phyloP scores from a whole-genome alignment of 2,329 filamentous ascomycete species.

The Fusarium xylarioides region DNA sequence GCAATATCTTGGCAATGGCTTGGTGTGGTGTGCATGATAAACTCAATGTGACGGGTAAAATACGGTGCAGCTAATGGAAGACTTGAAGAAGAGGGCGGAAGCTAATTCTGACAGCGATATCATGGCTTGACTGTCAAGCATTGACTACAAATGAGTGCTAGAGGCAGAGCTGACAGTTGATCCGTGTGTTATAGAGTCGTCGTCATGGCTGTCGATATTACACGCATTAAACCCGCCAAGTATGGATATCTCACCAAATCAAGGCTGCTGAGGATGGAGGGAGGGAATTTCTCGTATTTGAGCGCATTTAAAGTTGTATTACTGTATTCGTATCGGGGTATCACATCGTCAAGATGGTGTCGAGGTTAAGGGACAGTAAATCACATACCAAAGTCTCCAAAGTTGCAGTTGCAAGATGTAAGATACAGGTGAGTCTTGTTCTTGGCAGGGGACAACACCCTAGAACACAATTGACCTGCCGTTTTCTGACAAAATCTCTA shows the following conservation, averaged over 20 bases:
- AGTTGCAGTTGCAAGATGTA: background rate
- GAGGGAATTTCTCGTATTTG: slow-evolving; percentile 15
- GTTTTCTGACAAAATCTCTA: slow-evolving; percentile 13
- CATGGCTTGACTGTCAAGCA: background rate
- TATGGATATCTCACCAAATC: background rate
- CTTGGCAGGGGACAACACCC: slow-evolving; percentile 12
- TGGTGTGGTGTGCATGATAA: background rate
- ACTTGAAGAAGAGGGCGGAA: background rate
- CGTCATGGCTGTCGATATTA: slow-evolving; percentile 18
- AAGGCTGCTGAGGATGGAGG: background rate
- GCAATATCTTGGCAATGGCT: slow-evolving; percentile 11
- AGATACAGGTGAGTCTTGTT: background rate
- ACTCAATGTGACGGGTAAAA: background rate
- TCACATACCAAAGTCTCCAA: background rate
- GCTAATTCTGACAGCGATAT: background rate
- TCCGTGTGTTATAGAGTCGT: slow-evolving; percentile 15
- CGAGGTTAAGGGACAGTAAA: background rate
- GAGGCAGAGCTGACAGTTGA: background rate
- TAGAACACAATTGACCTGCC: slow-evolving; percentile 11
- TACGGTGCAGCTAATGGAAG: background rate
- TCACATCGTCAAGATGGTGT: background rate
- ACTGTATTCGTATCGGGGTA: background rate
- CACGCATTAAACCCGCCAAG: slow-evolving; percentile 5
- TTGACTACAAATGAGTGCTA: background rate
- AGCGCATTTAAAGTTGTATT: slow-evolving; percentile 10